Conservation (phyloP, 2,329 filamentous ascomycete genomes). For the Exserohilum rostratum region DNA sequence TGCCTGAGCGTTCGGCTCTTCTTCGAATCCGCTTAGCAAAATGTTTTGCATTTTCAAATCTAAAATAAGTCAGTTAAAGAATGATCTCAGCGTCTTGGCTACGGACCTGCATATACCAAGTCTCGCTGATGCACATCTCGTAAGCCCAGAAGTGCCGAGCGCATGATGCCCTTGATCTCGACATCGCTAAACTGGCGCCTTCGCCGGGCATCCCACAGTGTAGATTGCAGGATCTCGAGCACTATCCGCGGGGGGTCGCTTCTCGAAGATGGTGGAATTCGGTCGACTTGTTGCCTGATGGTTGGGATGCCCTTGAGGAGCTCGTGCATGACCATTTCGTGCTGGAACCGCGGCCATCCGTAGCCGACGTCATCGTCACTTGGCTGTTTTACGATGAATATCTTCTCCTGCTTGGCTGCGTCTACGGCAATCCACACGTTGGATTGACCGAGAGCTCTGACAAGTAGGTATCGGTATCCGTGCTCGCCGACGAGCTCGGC, state of each 20-base stretch:
- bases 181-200: slow-evolving; percentile 17
- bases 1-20: neutral
- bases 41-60: slow-evolving; percentile 20
- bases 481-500: slow-evolving; percentile 17
- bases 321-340: slow-evolving; percentile 20
- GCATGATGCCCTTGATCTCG: slow-evolving; percentile 19
- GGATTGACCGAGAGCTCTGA: slow-evolving; percentile 14
- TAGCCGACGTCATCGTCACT: slow-evolving; percentile 13
- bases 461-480: slow-evolving; percentile 16
- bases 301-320: slow-evolving; percentile 14
- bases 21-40: slow-evolving; percentile 11
- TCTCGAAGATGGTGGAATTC: slow-evolving; percentile 10
- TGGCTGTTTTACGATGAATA: slow-evolving; percentile 17
- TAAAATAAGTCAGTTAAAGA: neutral
- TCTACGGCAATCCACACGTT: slow-evolving; percentile 19
- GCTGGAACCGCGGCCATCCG: slow-evolving; percentile 17
- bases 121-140: slow-evolving; percentile 14
- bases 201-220: slow-evolving; percentile 14
- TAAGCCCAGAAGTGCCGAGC: slow-evolving; percentile 10
- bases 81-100: too few relatives aligned
- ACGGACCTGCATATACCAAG: slow-evolving; percentile 17
- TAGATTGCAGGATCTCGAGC: slow-evolving; percentile 14
- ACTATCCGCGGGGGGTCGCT: slow-evolving; percentile 13
- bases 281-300: slow-evolving; percentile 16
- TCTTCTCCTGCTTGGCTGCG: slow-evolving; percentile 17